phyloP scores from a whole-genome alignment of 225 moss, liverwort and hornwort species.

The Straminergon stramineum region DNA sequence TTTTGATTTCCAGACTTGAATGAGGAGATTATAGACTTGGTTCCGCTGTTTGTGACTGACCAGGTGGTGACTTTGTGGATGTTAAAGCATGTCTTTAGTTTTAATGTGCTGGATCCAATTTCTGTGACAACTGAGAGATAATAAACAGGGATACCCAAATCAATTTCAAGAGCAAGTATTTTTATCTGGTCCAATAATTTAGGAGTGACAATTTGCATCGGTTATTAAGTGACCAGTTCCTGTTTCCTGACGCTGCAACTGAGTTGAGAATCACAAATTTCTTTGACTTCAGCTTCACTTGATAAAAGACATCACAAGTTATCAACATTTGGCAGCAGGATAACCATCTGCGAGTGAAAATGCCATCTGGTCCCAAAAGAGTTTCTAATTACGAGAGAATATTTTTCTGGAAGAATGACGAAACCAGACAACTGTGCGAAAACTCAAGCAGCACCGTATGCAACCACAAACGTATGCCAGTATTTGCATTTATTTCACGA shows the following conservation, averaged over 20 bases:
- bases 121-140: background rate
- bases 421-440: background rate
- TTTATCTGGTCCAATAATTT: background rate
- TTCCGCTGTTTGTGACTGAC: background rate
- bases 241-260: background rate
- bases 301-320: background rate
- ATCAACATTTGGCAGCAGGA: background rate
- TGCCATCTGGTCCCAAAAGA: background rate
- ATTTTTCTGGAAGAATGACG: background rate
- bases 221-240: background rate
- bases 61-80: background rate
- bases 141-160: background rate
- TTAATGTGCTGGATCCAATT: background rate
- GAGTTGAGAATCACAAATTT: background rate
- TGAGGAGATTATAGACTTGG: background rate
- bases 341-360: background rate
- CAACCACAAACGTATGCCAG: background rate
- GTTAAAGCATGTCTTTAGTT: background rate
- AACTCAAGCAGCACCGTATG: background rate
- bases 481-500: conserved; percentile 13
- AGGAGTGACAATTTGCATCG: background rate
- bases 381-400: background rate
- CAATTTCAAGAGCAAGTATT: background rate
- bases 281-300: background rate
- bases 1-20: background rate